These are phyloP conservation scores for Penicillium sp. DNA, from an alignment of 2,329 filamentous ascomycete species.

Conservation along the genomic window DNA sequence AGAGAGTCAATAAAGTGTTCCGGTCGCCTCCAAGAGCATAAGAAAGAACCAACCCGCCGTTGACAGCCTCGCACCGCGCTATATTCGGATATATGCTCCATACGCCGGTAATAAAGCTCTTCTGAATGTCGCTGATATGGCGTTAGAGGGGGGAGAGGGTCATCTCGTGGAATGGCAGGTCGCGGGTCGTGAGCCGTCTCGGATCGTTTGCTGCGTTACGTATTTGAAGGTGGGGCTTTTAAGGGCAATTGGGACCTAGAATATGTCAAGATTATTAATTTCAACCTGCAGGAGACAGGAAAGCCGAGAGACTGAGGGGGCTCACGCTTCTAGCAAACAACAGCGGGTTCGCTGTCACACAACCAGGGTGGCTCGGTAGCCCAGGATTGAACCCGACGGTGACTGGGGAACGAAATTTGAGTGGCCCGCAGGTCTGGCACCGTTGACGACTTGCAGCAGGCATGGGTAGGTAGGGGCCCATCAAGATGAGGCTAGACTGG, in stretches of 20 bases:
- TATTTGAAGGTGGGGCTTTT: slow-evolving; percentile 2
- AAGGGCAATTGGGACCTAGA: background rate
- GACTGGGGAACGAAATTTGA: slow-evolving; percentile 13
- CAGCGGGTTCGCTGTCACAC: slow-evolving; percentile 20
- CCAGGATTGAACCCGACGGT: slow-evolving; percentile 16
- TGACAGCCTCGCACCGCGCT: background rate
- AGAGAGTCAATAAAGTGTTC: background rate
- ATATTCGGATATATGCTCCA: background rate
- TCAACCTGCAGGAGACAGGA: slow-evolving; percentile 20
- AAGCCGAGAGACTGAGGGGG: slow-evolving; percentile 5
- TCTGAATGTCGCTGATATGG: background rate
- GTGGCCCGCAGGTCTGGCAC: slow-evolving; percentile 7
- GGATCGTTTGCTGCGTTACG: slow-evolving; percentile 8
- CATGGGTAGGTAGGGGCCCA: slow-evolving; percentile 5
- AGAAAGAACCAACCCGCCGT: background rate
- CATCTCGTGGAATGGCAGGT: slow-evolving; percentile 9
- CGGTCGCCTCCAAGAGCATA: background rate
- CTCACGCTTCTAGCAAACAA: slow-evolving; percentile 1
- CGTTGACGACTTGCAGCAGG: slow-evolving; percentile 9
- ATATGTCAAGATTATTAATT: slow-evolving; percentile 2
- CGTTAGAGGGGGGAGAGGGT: slow-evolving; percentile 4
- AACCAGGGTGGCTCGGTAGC: slow-evolving; percentile 19
- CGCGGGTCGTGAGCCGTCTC: background rate
- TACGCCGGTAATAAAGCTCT: background rate
- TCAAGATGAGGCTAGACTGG: slow-evolving; percentile 9